Evolutionary conservation across 2,329 filamentous ascomycete species (phyloP).

Genomic region (Pseudogymnoascus sp.): DNA sequence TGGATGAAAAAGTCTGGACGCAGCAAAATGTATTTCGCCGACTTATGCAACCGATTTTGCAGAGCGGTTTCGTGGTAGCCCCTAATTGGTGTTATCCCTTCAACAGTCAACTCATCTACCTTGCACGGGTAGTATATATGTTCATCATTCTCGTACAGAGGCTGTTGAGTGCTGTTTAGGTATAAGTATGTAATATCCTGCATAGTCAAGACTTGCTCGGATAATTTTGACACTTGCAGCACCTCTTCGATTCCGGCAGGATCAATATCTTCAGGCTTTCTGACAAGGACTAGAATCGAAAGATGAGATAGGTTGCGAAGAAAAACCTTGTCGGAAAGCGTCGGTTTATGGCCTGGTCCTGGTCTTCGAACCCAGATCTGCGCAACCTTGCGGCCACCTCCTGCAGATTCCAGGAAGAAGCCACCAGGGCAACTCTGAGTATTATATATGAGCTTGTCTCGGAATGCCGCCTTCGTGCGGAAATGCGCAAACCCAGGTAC

Average conservation of each 20-base stretch:
- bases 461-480: background rate
- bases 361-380: conserved; percentile 6
- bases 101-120: background rate
- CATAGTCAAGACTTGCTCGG: background rate
- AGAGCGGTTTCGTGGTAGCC: background rate
- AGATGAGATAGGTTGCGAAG: background rate
- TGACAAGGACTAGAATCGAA: background rate
- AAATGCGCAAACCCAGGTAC: background rate
- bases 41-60: background rate
- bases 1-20: conserved; percentile 2
- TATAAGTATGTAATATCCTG: background rate
- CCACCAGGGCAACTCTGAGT: conserved; percentile 1
- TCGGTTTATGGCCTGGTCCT: background rate
- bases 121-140: background rate
- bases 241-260: background rate
- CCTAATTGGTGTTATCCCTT: conserved; percentile 1
- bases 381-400: conserved; percentile 5
- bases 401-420: conserved; percentile 4
- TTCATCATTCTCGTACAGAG: background rate
- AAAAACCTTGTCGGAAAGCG: background rate
- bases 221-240: background rate
- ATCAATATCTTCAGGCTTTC: background rate
- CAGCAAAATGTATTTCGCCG: background rate
- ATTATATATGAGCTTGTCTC: conserved; percentile 8
- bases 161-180: background rate